These are phyloP conservation scores for Tetrapyrgos nigripes DNA, from an alignment of 1,284 basidiomycete genomes.

Conservation along the genomic window DNA sequence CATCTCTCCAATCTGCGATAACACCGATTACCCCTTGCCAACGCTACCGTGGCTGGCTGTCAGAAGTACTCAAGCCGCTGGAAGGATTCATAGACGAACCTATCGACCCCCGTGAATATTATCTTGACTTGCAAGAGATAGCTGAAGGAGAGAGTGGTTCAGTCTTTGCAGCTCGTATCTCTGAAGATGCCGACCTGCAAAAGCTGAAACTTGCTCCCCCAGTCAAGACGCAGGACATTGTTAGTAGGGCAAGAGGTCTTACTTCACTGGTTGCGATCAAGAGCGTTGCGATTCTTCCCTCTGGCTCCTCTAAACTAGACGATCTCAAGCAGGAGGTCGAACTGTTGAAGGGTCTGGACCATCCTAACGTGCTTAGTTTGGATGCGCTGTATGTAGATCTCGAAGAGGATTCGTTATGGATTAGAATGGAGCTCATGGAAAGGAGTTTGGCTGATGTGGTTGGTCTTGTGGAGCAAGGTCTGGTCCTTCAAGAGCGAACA, in stretches of 20 bases:
- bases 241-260: slow-evolving; percentile 35
- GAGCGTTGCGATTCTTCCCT: slow-evolving; percentile 64
- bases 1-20: slow-evolving; percentile 4
- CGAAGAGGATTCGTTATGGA: slow-evolving; percentile 74
- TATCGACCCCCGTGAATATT: slow-evolving; percentile 65
- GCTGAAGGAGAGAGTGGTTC: slow-evolving; percentile 82
- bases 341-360: slow-evolving; percentile 59
- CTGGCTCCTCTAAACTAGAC: slow-evolving; percentile 63
- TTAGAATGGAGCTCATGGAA: slow-evolving; percentile 87
- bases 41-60: slow-evolving; percentile 60
- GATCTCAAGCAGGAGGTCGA: slow-evolving; percentile 66
- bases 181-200: slow-evolving; percentile 35
- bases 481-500: slow-evolving; percentile 66
- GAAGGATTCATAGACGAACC: slow-evolving; percentile 67
- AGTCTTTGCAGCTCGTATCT: slow-evolving; percentile 67
- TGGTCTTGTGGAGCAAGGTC: slow-evolving; percentile 60
- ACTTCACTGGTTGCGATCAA: slow-evolving; percentile 73
- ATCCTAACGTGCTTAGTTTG: slow-evolving; percentile 68
- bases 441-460: slow-evolving; percentile 81
- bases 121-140: slow-evolving; percentile 71
- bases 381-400: slow-evolving; percentile 74
- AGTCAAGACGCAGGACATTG: slow-evolving; percentile 41
- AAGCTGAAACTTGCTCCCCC: slow-evolving; percentile 44
- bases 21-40: slow-evolving; percentile 32
- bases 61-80: slow-evolving; percentile 64